Conservation (phyloP, 768 basidiomycete species). For the Tephrocybe sp. region DNA sequence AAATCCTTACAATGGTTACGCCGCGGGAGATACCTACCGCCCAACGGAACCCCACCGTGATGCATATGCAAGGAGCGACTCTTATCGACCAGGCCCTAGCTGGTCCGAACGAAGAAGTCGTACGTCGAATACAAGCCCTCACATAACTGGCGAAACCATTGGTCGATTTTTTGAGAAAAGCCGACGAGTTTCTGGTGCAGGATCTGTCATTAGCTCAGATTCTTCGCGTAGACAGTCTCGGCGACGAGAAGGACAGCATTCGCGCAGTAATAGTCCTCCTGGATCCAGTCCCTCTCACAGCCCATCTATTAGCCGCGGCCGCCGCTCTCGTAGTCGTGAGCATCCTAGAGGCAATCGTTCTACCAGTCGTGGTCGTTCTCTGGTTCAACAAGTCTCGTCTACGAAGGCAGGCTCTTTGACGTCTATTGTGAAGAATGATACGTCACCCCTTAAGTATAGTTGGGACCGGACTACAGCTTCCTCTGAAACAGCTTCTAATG, state of each 20-base stretch:
- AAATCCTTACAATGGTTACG: conserved; percentile 1
- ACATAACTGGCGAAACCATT: conserved; percentile 15
- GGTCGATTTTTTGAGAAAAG: conserved; percentile 24
- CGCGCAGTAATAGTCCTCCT: conserved; percentile 16
- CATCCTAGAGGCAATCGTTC: conserved; percentile 17
- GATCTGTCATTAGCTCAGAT: conserved; percentile 27
- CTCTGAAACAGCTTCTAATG: conserved; percentile 1
- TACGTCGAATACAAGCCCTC: conserved; percentile 6
- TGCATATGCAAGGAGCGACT: conserved; percentile 38
- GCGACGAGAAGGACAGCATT: conserved; percentile 19
- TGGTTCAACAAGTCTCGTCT: conserved; percentile 3
- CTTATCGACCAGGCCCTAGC: conserved; percentile 44
- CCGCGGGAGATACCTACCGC: conserved; percentile 49
- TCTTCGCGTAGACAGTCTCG: conserved; percentile 23
- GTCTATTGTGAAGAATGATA: conserved; percentile 9
- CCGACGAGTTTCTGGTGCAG: conserved; percentile 23
- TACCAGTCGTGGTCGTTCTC: conserved; percentile 12
- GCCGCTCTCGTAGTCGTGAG: conserved; percentile 15
- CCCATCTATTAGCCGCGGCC: conserved; percentile 15
- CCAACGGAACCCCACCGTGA: conserved; percentile 41
- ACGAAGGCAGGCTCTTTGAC: neutral
- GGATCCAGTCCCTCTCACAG: conserved; percentile 16
- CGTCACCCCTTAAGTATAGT: conserved; percentile 9
- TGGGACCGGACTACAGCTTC: conserved; percentile 15
- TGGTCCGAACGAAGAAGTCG: conserved; percentile 6